These are phyloP conservation scores for Sclerotinia spermophila DNA, from an alignment of 2,329 filamentous ascomycete species.

Conservation along the genomic window DNA sequence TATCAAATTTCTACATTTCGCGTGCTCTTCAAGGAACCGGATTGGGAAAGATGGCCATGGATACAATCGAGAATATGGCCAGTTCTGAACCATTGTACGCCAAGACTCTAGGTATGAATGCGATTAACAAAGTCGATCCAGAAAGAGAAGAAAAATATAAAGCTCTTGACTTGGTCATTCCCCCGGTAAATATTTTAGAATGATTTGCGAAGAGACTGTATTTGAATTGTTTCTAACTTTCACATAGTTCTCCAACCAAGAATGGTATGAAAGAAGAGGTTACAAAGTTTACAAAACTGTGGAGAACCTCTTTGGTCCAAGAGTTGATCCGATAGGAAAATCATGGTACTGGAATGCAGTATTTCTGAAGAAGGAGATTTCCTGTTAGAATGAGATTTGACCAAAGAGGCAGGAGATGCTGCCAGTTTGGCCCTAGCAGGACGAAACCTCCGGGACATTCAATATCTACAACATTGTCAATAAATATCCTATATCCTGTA, in stretches of 20 bases:
- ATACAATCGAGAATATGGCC: constrained; percentile 27
- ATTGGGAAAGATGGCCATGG: constrained; percentile 29
- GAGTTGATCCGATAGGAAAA: constrained; percentile 24
- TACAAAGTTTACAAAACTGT: constrained; percentile 26
- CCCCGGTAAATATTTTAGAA: constrained; percentile 17
- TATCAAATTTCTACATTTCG: constrained; percentile 31
- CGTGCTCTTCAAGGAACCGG: constrained; percentile 29
- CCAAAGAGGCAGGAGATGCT: not conserved
- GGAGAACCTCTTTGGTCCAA: constrained; percentile 20
- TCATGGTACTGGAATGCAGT: constrained; percentile 25
- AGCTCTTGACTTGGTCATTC: constrained; percentile 21
- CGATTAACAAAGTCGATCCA: constrained; percentile 22
- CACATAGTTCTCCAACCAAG: constrained; percentile 29
- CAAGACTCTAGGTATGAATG: constrained; percentile 26
- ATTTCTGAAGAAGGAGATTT: constrained; percentile 28
- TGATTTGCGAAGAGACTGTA: not conserved
- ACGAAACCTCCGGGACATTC: not conserved
- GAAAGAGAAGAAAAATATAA: constrained; percentile 22
- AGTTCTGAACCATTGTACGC: constrained; percentile 27
- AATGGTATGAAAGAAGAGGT: constrained; percentile 33
- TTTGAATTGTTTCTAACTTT: not conserved
- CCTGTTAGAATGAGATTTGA: too few relatives aligned
- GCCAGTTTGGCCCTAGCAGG: not conserved
- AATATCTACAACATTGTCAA: not conserved
- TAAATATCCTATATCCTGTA: not conserved